Conservation (phyloP, 2,329 filamentous ascomycete species). For the Pseudofabraea citricarpa region DNA sequence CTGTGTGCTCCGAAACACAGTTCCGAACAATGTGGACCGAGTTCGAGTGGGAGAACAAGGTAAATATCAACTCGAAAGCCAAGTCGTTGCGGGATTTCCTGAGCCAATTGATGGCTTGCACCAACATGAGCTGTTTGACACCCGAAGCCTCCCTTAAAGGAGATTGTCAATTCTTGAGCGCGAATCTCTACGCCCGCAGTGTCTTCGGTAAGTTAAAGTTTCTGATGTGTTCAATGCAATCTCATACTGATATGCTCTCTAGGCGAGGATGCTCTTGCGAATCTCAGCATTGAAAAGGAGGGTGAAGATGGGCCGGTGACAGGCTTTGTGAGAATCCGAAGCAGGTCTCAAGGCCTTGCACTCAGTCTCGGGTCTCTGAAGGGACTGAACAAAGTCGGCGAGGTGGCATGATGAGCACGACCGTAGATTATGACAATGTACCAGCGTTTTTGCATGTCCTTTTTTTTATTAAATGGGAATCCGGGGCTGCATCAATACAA, state of each 20-base stretch:
- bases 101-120: constrained; percentile 91
- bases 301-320: constrained; percentile 93
- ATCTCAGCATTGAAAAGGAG: constrained; percentile 96
- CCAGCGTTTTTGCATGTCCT: neutral
- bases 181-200: constrained; percentile 92
- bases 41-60: constrained; percentile 99
- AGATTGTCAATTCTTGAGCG: constrained; percentile 96
- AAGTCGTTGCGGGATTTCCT: constrained; percentile 90
- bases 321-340: constrained; percentile 96
- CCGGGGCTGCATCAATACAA: neutral
- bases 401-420: constrained; percentile 21
- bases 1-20: constrained; percentile 92
- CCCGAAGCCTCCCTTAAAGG: constrained; percentile 95
- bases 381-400: constrained; percentile 77
- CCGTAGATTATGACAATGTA: constrained; percentile 5
- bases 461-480: neutral
- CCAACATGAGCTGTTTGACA: constrained; percentile 97
- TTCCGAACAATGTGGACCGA: constrained; percentile 99
- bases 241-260: no score
- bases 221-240: neutral
- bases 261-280: constrained; percentile 98
- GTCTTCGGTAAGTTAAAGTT: constrained; percentile 79
- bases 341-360: constrained; percentile 90
- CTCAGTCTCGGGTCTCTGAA: constrained; percentile 92
- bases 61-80: constrained; percentile 98